phyloP scores from a whole-genome alignment of 1,284 basidiomycete species.

The Leccinum griseonigrum region DNA sequence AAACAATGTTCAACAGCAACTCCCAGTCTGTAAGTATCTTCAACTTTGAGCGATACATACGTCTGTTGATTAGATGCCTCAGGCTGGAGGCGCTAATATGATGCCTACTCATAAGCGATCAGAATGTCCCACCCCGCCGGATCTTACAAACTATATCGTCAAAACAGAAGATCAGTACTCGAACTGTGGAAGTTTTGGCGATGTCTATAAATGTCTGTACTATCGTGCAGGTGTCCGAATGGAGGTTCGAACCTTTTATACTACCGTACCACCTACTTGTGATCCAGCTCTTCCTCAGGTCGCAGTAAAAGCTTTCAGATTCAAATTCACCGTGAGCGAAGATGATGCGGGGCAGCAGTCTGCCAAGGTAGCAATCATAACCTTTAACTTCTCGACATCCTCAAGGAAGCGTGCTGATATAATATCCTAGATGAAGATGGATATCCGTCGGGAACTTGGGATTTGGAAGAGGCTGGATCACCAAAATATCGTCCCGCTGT shows the following conservation, averaged over 20 bases:
- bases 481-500: not conserved
- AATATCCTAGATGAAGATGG: not conserved
- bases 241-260: not conserved
- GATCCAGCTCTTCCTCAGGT: not conserved
- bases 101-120: not conserved
- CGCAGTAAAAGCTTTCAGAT: not conserved
- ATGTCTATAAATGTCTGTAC: constrained; percentile 11
- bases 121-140: not conserved
- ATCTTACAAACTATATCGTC: constrained; percentile 9
- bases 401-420: not conserved
- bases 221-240: not conserved
- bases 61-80: too few species aligned
- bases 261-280: not conserved
- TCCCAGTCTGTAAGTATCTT: too few species aligned
- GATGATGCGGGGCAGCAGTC: not conserved
- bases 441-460: not conserved
- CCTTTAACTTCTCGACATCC: not conserved
- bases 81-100: too few species aligned
- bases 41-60: too few species aligned
- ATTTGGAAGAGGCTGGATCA: not conserved
- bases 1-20: too few species aligned
- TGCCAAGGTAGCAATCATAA: not conserved
- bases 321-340: not conserved
- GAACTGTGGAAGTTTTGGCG: constrained; percentile 1
- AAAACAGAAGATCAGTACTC: not conserved